Conservation (phyloP, 2,329 filamentous ascomycete genomes). For the Neobulgaria alba region DNA sequence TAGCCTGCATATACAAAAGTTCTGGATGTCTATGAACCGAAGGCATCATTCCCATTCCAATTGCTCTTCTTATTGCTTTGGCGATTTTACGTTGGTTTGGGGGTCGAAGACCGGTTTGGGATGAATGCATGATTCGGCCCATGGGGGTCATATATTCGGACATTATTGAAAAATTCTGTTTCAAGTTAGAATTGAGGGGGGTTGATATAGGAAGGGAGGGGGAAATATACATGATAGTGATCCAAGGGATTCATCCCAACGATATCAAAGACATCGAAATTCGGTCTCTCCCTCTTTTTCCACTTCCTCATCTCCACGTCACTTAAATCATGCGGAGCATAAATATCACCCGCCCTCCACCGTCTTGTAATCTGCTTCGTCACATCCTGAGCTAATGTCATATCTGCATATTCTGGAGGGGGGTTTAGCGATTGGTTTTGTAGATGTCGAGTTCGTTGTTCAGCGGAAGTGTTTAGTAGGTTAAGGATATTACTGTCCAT, state of each 20-base stretch:
- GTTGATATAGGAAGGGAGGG: conserved; percentile 5
- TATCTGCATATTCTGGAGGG: not conserved
- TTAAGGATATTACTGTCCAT: too few species aligned
- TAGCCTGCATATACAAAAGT: conserved; percentile 40
- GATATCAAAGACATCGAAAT: conserved; percentile 68
- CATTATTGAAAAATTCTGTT: conserved; percentile 84
- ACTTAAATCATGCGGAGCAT: conserved; percentile 81
- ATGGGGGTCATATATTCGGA: conserved; percentile 79
- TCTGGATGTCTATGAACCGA: conserved; percentile 86
- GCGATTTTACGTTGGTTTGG: conserved; percentile 90
- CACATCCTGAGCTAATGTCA: conserved; percentile 36
- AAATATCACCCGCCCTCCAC: conserved; percentile 76
- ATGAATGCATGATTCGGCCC: conserved; percentile 75
- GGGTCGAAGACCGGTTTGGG: conserved; percentile 68
- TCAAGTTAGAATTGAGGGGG: too few species aligned
- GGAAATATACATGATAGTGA: conserved; percentile 66
- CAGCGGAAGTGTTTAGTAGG: too few species aligned
- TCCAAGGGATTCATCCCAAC: conserved; percentile 72
- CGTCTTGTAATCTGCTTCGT: conserved; percentile 57
- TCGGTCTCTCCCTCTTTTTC: conserved; percentile 47
- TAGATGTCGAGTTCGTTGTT: too few species aligned
- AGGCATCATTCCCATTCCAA: conserved; percentile 87
- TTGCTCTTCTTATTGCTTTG: conserved; percentile 80
- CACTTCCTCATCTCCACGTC: conserved; percentile 74
- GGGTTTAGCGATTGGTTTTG: too few species aligned